phyloP scores from a whole-genome alignment of 2,329 filamentous ascomycete species.

The Penicillium digitatum region DNA sequence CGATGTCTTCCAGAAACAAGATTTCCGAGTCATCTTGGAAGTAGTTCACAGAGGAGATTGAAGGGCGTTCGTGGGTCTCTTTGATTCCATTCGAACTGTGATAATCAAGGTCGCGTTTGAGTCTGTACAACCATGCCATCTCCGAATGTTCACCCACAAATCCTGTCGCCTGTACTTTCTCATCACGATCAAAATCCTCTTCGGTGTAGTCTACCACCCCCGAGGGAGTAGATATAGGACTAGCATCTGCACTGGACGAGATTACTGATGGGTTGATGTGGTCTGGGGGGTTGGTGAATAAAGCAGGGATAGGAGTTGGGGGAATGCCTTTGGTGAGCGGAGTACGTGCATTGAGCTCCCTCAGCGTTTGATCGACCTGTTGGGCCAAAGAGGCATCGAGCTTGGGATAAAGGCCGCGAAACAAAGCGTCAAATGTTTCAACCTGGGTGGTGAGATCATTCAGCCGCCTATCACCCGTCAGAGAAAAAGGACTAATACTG shows the following conservation, averaged over 20 bases:
- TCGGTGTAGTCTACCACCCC: slow-evolving; percentile 40
- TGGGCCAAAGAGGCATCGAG: slow-evolving; percentile 33
- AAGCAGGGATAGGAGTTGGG: slow-evolving; percentile 8
- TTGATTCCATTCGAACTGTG: slow-evolving; percentile 17
- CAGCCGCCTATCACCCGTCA: slow-evolving; percentile 33
- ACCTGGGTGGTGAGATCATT: slow-evolving; percentile 38
- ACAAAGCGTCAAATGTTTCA: slow-evolving; percentile 33
- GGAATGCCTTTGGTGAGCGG: not conserved
- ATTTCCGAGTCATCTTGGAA: slow-evolving; percentile 41
- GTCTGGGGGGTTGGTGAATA: not conserved
- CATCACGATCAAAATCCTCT: slow-evolving; percentile 44
- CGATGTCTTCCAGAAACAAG: slow-evolving; percentile 32
- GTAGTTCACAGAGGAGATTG: slow-evolving; percentile 36
- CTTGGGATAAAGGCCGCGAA: slow-evolving; percentile 34
- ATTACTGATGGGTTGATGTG: not conserved
- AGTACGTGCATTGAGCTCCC: slow-evolving; percentile 29
- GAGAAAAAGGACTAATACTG: slow-evolving; percentile 1
- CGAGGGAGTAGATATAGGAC: slow-evolving; percentile 28
- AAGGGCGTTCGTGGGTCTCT: slow-evolving; percentile 23
- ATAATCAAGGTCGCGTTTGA: slow-evolving; percentile 37
- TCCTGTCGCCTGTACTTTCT: slow-evolving; percentile 37
- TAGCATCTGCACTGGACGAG: slow-evolving; percentile 7
- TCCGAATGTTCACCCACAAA: slow-evolving; percentile 47
- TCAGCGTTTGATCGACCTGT: slow-evolving; percentile 34
- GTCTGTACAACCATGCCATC: slow-evolving; percentile 43